phyloP scores from a whole-genome alignment of 148 eudicot species.

The Polygonum aviculare region DNA sequence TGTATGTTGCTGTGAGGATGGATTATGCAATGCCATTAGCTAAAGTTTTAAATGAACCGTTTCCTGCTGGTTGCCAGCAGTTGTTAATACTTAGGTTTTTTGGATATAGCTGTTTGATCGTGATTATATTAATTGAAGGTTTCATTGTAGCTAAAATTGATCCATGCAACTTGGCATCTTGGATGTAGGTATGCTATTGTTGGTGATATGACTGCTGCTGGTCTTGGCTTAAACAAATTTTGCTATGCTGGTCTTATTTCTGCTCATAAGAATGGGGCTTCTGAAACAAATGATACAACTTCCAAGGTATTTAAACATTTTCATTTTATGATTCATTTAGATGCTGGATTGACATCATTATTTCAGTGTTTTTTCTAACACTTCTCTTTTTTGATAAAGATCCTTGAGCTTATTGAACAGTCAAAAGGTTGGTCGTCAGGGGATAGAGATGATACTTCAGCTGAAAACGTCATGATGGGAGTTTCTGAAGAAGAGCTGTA shows the following conservation, averaged over 20 bases:
- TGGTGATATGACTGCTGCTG: slow-evolving; percentile 96
- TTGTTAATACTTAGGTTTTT: neutral
- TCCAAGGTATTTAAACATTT: slow-evolving; percentile 37
- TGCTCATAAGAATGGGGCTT: slow-evolving; percentile 69
- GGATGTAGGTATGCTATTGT: slow-evolving; percentile 69
- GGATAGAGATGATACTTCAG: slow-evolving; percentile 35
- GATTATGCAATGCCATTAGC: neutral
- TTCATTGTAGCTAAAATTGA: neutral
- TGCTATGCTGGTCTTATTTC: slow-evolving; percentile 91
- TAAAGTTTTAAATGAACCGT: neutral
- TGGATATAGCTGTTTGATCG: neutral
- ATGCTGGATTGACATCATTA: neutral
- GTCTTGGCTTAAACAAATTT: slow-evolving; percentile 89
- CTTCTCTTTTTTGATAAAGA: slow-evolving; percentile 31
- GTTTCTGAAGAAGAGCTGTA: slow-evolving; percentile 71
- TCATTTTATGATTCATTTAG: neutral
- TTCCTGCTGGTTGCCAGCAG: neutral
- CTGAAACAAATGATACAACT: slow-evolving; percentile 48
- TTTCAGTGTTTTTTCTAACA: slow-evolving; percentile 4
- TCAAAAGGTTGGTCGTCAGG: slow-evolving; percentile 89
- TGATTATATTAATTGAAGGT: neutral
- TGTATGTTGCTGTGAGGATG: neutral
- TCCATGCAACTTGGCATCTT: neutral
- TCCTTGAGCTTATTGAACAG: slow-evolving; percentile 91
- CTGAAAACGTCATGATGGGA: slow-evolving; percentile 76